Conservation (phyloP, 495 filamentous ascomycete species). For the Xylaria castorea region DNA sequence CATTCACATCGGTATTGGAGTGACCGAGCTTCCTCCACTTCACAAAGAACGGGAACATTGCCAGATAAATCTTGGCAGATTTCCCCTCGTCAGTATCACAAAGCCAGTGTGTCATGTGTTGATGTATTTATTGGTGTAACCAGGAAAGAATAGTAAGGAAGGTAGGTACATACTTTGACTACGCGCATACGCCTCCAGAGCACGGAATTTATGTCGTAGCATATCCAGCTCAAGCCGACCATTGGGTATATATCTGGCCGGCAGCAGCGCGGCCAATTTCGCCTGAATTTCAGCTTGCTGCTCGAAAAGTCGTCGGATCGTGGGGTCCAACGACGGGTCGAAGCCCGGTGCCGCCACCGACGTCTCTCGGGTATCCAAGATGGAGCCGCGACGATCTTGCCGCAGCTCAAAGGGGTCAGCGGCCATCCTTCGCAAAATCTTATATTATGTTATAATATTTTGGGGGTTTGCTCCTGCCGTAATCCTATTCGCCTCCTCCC, state of each 20-base stretch:
- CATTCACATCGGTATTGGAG: conserved; percentile 60
- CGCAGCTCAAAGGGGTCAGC: conserved; percentile 39
- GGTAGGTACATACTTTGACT: conserved; percentile 50
- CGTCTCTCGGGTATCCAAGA: conserved; percentile 39
- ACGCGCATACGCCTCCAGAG: conserved; percentile 50
- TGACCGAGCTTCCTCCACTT: conserved; percentile 56
- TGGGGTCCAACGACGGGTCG: conserved; percentile 52
- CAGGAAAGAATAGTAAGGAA: not conserved
- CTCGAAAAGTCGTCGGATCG: conserved; percentile 53
- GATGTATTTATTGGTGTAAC: conserved; percentile 8
- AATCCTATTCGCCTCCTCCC: conserved; percentile 28
- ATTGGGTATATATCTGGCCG: conserved; percentile 52
- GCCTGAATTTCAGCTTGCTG: conserved; percentile 59
- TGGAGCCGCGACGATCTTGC: conserved; percentile 43
- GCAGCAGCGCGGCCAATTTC: conserved; percentile 52
- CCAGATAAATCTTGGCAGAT: conserved; percentile 48
- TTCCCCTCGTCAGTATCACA: not conserved
- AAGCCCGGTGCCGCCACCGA: conserved; percentile 40
- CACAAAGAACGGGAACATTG: conserved; percentile 51
- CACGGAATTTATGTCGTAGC: conserved; percentile 55
- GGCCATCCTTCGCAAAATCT: conserved; percentile 36
- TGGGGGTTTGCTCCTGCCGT: conserved; percentile 9
- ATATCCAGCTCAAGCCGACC: conserved; percentile 54
- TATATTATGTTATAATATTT: conserved; percentile 18
- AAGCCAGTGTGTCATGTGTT: not conserved